Base-by-base conservation (phyloP, 345 rosid species). In the Populus davidiana region DNA sequence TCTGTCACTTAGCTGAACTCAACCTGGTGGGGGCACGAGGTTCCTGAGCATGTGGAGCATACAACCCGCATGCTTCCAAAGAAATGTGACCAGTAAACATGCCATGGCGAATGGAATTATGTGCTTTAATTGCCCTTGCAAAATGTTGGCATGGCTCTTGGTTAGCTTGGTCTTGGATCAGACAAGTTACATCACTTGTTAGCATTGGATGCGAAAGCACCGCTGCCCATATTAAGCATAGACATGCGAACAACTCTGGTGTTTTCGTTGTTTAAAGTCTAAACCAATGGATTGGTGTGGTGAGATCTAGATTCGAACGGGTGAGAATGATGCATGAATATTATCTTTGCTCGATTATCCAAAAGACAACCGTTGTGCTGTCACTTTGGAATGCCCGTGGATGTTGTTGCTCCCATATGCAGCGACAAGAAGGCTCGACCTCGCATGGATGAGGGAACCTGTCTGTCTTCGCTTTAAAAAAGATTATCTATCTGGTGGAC, bases 181-280 rank as follows among this genome's bases (percentile, higher is more conserved):
- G 78, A 75, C 78, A 67, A 67, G 72, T 66, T 35, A 14, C 72
- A 52, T 75, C 78, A 33, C 16, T 39, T 39, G 33, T 25, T 63
- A 16, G 56, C 35, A 29, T 0, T 4, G 2, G 54, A 5, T 16
- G 23, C 14, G 31, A 69, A 14, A 25, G 10, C 10, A 5, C 54
- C 0, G 6, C 16, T 25, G 4, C 50, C 56, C 67, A 63, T 27
- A 16, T 27, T 11, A 23, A 23, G 17, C 27, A 36, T 0, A 61
- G 38, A 18, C 44, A 54, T 2, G 27, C 31, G 38, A 38, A 38
- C 13, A 25, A 1, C 38, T 44, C 39, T 70, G 20, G 27, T 69
- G 52, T 49, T 21, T 39, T 39, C 23, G 49, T 25, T 4, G 5
- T 33, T 5, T 33, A 4, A 0, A 33, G 5, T 33, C 36, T 33